phyloP scores from a whole-genome alignment of 805 yeast species.

The Candida glaebosa region DNA sequence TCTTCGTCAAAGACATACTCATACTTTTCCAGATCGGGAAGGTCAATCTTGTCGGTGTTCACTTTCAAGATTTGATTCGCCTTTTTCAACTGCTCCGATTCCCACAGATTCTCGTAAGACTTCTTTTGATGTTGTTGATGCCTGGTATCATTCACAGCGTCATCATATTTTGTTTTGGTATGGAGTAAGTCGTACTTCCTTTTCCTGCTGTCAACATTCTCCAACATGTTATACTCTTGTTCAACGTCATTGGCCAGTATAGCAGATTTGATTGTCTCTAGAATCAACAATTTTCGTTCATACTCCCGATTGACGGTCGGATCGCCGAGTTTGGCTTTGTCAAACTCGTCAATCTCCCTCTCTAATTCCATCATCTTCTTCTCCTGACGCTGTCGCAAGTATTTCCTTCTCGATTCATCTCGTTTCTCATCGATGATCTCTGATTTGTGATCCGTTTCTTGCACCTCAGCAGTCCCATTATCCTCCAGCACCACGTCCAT shows the following conservation, averaged over 20 bases:
- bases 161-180: slow-evolving; percentile 18
- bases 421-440: slow-evolving; percentile 4
- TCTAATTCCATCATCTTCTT: slow-evolving; percentile 16
- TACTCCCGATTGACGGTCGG: slow-evolving; percentile 5
- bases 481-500: not conserved
- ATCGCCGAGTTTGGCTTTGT: slow-evolving; percentile 1
- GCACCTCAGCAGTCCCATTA: not conserved
- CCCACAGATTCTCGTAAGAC: slow-evolving; percentile 46
- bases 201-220: slow-evolving; percentile 16
- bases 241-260: not conserved
- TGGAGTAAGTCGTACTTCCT: slow-evolving; percentile 52
- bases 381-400: slow-evolving; percentile 18
- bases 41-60: slow-evolving; percentile 36
- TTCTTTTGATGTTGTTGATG: slow-evolving; percentile 13
- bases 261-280: slow-evolving; percentile 2
- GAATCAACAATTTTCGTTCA: slow-evolving; percentile 1
- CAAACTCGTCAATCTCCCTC: slow-evolving; percentile 12
- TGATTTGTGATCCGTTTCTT: not conserved
- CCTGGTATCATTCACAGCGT: not conserved
- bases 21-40: slow-evolving; percentile 47
- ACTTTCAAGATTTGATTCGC: slow-evolving; percentile 27
- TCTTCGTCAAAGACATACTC: slow-evolving; percentile 75
- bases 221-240: slow-evolving; percentile 3
- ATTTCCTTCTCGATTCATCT: slow-evolving; percentile 17
- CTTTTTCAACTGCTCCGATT: slow-evolving; percentile 45